Evolutionary conservation across 139 green algal genomes (phyloP).

Genomic region (Auxenochlorella protothecoides): DNA sequence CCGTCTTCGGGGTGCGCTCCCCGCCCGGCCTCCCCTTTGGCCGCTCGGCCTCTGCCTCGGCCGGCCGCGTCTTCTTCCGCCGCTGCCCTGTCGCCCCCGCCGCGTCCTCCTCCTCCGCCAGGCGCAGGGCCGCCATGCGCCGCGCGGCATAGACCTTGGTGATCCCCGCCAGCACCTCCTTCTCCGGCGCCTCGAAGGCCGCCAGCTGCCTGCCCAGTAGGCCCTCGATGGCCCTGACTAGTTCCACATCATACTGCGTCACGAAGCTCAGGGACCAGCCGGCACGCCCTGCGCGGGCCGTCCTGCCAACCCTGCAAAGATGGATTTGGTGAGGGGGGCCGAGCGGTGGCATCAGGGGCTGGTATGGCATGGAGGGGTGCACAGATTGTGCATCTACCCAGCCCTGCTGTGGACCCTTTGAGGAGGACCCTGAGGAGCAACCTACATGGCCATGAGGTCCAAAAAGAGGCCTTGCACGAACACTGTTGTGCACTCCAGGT

Average conservation of each 20-base stretch:
- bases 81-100: background rate
- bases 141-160: conserved; percentile 56
- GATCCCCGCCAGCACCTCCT: conserved; percentile 71
- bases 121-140: conserved; percentile 38
- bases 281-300: conserved; percentile 60
- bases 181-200: conserved; percentile 47
- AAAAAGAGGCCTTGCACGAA: too few relatives aligned
- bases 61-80: too few relatives aligned
- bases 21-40: too few relatives aligned
- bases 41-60: too few relatives aligned
- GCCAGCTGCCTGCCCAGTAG: conserved; percentile 51
- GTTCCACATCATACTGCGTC: conserved; percentile 78
- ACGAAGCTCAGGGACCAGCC: conserved; percentile 85
- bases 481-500: too few relatives aligned
- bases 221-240: conserved; percentile 46
- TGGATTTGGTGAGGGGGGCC: background rate
- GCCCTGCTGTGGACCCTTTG: too few relatives aligned
- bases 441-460: too few relatives aligned
- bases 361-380: too few relatives aligned
- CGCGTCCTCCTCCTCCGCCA: conserved; percentile 28
- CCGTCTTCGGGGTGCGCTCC: too few relatives aligned
- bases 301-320: conserved; percentile 68
- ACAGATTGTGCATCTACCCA: too few relatives aligned
- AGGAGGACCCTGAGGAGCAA: too few relatives aligned
- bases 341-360: background rate